phyloP scores from a whole-genome alignment of 2,329 filamentous ascomycete genomes.

The Coniella lustricola region DNA sequence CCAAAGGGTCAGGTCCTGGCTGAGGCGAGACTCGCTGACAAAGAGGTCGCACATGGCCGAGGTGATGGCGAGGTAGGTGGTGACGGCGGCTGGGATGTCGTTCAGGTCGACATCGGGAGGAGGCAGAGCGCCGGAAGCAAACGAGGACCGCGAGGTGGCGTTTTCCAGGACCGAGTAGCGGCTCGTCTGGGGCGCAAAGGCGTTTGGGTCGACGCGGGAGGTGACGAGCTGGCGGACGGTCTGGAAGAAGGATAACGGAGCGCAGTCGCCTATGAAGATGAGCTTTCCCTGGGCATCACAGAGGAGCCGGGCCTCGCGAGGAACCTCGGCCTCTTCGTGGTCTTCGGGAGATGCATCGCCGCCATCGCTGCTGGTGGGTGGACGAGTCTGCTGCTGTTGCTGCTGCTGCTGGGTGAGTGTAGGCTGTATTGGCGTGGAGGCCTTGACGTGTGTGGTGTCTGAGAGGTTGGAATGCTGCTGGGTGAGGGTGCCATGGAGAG shows the following conservation, averaged over 20 bases:
- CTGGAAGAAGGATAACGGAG: slow-evolving; percentile 49
- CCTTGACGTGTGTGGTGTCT: no score
- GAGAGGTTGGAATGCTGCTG: no score
- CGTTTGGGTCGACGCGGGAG: slow-evolving; percentile 38
- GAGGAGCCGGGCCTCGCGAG: slow-evolving; percentile 43
- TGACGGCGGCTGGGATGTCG: slow-evolving; percentile 25
- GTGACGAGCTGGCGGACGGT: slow-evolving; percentile 47
- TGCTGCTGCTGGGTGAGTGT: no score
- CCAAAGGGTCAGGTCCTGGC: slow-evolving; percentile 37
- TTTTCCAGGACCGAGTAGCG: slow-evolving; percentile 45
- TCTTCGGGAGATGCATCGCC: slow-evolving; percentile 15
- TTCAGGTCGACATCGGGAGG: slow-evolving; percentile 24
- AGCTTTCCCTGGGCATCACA: slow-evolving; percentile 47
- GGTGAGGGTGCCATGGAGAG: no score
- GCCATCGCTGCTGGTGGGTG: slow-evolving; percentile 26
- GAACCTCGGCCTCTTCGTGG: slow-evolving; percentile 46
- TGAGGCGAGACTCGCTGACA: slow-evolving; percentile 29
- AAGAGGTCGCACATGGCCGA: slow-evolving; percentile 44
- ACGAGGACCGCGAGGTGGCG: slow-evolving; percentile 28
- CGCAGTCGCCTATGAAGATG: slow-evolving; percentile 50
- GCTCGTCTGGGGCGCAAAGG: slow-evolving; percentile 44
- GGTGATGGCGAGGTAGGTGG: slow-evolving; percentile 33
- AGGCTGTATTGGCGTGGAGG: no score
- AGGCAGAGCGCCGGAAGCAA: slow-evolving; percentile 23
- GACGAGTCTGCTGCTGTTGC: background rate